Base-by-base conservation (phyloP, 495 filamentous ascomycete species). In the Melanomma pulvis-pyrius region DNA sequence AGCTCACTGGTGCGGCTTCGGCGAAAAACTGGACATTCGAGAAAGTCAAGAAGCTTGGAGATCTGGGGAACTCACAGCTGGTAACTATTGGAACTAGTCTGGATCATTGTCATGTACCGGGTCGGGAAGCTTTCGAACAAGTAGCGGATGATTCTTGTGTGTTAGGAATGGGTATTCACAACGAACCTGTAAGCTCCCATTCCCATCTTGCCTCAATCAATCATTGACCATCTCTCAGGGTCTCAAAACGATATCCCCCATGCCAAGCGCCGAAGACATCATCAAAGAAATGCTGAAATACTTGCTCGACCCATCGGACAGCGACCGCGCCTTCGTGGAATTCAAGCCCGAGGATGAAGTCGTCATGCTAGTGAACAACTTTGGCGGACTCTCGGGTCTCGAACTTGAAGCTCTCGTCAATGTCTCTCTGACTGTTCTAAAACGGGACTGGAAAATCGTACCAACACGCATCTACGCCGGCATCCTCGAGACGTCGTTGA, bases 51-150 rank as follows among this genome's bases (percentile, higher is more conserved):
- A 77, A 84, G 61, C 78, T 88, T 24, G 85, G 84, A 22, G 76
- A 79, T 4, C 78, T 81, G 30, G 77, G 85, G 48, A 83, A 82
- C 36, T 73, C 74, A 21, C 81, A 86, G 62, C 77, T 85, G 30
- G 84, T 85, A 55, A 85, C 83, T 22, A 86, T 88, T 54, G 84
- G 83, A 17, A 81, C 83, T 24, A 84, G 83, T 0, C 73, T 88
- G 19, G 84, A 88, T 72, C 84, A 87, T 68, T 88, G 85, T 74
- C 84, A 88, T 66, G 85, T 88, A 13, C 85, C 84, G 0, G 85
- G 84, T 0, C 76, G 84, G 60, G 74, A 82, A 28, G 83, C 86
- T 36, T 82, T 85, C 65, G 82, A 81, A 5, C 75, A 76, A 6
- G 76, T 86, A 8, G 66, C 71, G 8, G 74, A 75, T 17, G 75